These are phyloP conservation scores for Aspergillus tanneri DNA, from an alignment of 2,329 filamentous ascomycete species.

Conservation along the genomic window DNA sequence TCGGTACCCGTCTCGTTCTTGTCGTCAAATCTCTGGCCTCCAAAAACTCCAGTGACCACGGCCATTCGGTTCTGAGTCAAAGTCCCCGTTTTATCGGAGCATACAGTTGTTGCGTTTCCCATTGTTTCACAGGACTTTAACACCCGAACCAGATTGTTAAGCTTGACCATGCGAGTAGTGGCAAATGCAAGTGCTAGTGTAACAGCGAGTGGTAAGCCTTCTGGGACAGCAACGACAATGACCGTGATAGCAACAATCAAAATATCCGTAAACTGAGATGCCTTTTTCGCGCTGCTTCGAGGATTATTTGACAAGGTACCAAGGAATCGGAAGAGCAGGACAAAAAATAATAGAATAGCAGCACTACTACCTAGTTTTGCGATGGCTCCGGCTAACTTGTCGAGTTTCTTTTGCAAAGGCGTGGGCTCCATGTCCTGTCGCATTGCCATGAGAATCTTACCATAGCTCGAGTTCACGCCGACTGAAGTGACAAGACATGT, in stretches of 20 bases:
- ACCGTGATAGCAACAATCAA: slow-evolving; percentile 74
- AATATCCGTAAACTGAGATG: slow-evolving; percentile 69
- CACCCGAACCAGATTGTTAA: slow-evolving; percentile 72
- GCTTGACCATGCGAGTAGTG: slow-evolving; percentile 70
- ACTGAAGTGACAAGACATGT: slow-evolving; percentile 70
- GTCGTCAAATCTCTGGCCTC: slow-evolving; percentile 30
- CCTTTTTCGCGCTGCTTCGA: slow-evolving; percentile 65
- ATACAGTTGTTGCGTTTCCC: slow-evolving; percentile 74
- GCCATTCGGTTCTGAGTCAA: slow-evolving; percentile 72
- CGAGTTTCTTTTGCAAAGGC: slow-evolving; percentile 71
- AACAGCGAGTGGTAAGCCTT: slow-evolving; percentile 71
- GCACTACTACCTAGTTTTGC: slow-evolving; percentile 62
- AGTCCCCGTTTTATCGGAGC: slow-evolving; percentile 75
- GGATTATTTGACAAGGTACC: slow-evolving; percentile 58
- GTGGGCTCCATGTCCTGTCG: slow-evolving; percentile 71
- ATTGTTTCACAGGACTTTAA: slow-evolving; percentile 75
- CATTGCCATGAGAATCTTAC: slow-evolving; percentile 69
- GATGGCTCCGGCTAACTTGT: slow-evolving; percentile 70
- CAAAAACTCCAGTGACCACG: slow-evolving; percentile 68
- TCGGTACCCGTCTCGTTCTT: slow-evolving; percentile 16
- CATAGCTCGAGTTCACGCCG: slow-evolving; percentile 68
- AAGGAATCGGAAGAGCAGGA: slow-evolving; percentile 80
- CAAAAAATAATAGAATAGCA: slow-evolving; percentile 75
- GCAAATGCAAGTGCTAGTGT: slow-evolving; percentile 72
- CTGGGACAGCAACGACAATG: slow-evolving; percentile 72